Percentiles rank a stretch among this genome's conserved stretches.
Conservation (phyloP, 352 stramenopile species). For the Pythium phragmiticola region DNA sequence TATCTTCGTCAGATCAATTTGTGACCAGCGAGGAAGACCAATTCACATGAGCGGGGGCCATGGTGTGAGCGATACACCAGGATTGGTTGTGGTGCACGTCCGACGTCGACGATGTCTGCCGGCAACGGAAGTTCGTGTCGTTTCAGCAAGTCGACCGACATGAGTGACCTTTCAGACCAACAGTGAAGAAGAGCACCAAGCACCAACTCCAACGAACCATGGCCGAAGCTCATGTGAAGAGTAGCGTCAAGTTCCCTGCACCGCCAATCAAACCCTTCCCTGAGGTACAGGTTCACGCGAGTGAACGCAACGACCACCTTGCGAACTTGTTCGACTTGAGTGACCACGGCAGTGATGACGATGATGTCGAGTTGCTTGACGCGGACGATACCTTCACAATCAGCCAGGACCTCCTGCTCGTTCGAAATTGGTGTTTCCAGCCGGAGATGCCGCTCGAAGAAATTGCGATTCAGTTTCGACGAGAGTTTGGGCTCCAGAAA, state of each 20-base stretch:
- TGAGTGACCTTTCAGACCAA: background rate
- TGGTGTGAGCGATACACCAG: background rate
- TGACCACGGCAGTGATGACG: conserved; percentile 29
- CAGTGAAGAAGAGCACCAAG: background rate
- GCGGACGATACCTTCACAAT: conserved; percentile 42
- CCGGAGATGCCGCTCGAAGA: conserved; percentile 39
- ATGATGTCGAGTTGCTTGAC: conserved; percentile 42
- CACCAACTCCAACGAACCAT: background rate
- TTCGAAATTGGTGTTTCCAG: conserved; percentile 59
- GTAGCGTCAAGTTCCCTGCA: background rate
- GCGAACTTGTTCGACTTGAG: conserved; percentile 7
- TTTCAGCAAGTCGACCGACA: background rate
- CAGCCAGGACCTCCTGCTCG: conserved; percentile 59
- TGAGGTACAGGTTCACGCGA: conserved; percentile 22
- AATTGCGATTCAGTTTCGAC: conserved; percentile 40
- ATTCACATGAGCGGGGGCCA: background rate
- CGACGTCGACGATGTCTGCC: background rate
- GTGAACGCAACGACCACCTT: background rate
- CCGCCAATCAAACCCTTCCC: conserved; percentile 23
- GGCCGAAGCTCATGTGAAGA: background rate
- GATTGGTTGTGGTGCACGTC: background rate
- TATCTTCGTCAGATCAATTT: background rate
- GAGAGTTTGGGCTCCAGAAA: conserved; percentile 40
- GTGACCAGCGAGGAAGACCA: background rate
- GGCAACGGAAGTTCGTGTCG: background rate